Evolutionary conservation across 2,329 filamentous ascomycete genomes (phyloP).

Genomic region (Whalleya microplaca): DNA sequence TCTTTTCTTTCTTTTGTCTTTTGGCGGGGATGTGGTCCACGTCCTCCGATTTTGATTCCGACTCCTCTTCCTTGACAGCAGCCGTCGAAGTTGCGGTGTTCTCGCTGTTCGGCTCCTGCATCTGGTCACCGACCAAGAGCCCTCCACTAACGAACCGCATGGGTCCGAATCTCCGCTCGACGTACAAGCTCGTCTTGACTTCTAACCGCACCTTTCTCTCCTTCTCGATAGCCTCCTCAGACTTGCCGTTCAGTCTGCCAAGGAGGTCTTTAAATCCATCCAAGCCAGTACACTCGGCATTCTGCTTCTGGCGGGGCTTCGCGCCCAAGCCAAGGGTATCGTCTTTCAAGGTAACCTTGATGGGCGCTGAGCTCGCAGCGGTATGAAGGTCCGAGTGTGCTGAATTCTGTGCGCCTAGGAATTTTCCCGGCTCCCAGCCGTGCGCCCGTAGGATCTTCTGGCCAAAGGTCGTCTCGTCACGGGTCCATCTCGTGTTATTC

Average conservation of each 20-base stretch:
- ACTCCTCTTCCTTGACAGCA: conserved; percentile 46
- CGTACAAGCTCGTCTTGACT: conserved; percentile 72
- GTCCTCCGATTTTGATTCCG: conserved; percentile 25
- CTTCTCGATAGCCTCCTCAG: conserved; percentile 70
- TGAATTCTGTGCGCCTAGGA: conserved; percentile 77
- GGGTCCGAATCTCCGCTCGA: conserved; percentile 74
- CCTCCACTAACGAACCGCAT: conserved; percentile 91
- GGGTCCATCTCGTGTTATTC: conserved; percentile 93
- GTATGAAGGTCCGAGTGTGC: conserved; percentile 77
- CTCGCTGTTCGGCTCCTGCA: conserved; percentile 48
- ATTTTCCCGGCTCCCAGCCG: conserved; percentile 87
- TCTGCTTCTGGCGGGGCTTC: conserved; percentile 63
- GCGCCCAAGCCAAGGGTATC: conserved; percentile 91
- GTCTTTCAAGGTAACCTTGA: conserved; percentile 84
- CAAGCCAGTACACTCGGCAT: conserved; percentile 81
- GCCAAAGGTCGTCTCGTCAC: conserved; percentile 80
- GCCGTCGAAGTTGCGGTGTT: conserved; percentile 32
- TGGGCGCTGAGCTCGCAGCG: conserved; percentile 80
- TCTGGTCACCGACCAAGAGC: conserved; percentile 62
- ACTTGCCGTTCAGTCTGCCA: conserved; percentile 87
- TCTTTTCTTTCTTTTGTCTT: conserved; percentile 46
- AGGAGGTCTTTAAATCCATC: conserved; percentile 86
- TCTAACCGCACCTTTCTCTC: conserved; percentile 71
- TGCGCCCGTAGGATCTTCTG: conserved; percentile 87
- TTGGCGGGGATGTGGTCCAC: conserved; percentile 32